phyloP scores from a whole-genome alignment of 441 rosid species.

The Gossypium schwendimanii region DNA sequence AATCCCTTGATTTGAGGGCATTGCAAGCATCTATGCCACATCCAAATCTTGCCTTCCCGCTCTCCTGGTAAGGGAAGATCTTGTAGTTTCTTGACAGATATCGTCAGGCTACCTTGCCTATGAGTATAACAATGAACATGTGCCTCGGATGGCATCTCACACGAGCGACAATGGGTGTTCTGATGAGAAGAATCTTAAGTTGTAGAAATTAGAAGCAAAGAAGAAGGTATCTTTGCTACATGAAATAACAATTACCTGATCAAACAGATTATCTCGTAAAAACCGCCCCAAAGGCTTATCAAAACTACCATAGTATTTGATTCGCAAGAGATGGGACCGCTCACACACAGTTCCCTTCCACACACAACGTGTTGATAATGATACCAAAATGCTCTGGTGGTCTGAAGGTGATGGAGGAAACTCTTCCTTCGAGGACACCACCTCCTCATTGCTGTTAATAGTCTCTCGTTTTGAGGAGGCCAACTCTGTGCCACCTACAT shows the following conservation, averaged over 20 bases:
- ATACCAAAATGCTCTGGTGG: constrained; percentile 77
- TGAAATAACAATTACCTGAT: constrained; percentile 39
- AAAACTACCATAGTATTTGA: constrained; percentile 68
- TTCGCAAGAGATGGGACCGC: constrained; percentile 61
- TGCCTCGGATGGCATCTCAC: constrained; percentile 72
- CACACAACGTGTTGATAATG: constrained; percentile 68
- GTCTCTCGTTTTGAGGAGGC: constrained; percentile 29
- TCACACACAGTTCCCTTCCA: constrained; percentile 77
- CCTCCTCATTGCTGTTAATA: constrained; percentile 34
- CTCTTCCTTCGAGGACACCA: constrained; percentile 51
- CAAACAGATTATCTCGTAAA: constrained; percentile 64
- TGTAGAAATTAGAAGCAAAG: not conserved
- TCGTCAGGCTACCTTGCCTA: constrained; percentile 77
- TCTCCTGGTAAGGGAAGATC: constrained; percentile 51
- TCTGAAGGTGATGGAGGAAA: constrained; percentile 67
- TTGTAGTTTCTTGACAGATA: constrained; percentile 59
- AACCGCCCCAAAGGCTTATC: constrained; percentile 75
- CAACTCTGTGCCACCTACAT: constrained; percentile 6
- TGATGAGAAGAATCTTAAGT: constrained; percentile 24
- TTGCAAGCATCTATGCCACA: constrained; percentile 80
- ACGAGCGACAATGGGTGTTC: constrained; percentile 46
- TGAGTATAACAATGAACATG: constrained; percentile 76
- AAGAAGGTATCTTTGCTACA: constrained; percentile 7
- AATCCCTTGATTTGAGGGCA: constrained; percentile 62
- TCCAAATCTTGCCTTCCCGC: constrained; percentile 80